Evolutionary conservation across 495 filamentous ascomycete species (phyloP).

Genomic region (Hyaloscypha bicolor): DNA sequence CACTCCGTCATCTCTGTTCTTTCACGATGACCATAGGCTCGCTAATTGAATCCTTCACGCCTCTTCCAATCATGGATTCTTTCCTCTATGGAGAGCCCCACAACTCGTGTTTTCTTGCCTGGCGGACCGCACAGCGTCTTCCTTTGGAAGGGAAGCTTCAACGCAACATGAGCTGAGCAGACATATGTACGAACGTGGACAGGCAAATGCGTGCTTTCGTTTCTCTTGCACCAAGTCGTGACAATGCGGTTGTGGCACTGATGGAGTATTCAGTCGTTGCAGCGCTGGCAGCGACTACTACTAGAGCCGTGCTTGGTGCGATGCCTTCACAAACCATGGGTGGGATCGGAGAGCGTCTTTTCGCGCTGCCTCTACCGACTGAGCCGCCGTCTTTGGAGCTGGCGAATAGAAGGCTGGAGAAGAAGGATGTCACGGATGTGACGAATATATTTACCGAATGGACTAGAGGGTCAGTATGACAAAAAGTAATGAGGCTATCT

Average conservation of each 20-base stretch:
- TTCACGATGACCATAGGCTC: constrained; percentile 8
- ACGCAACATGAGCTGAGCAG: neutral
- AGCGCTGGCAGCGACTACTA: constrained; percentile 1
- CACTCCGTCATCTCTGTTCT: neutral
- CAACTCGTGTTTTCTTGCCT: neutral
- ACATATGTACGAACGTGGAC: constrained; percentile 11
- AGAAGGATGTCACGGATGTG: constrained; percentile 7
- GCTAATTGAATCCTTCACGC: neutral
- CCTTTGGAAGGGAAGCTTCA: neutral
- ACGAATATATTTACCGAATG: constrained; percentile 28
- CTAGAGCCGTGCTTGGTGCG: constrained; percentile 10
- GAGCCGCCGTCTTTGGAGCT: constrained; percentile 24
- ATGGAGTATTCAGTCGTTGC: constrained; percentile 18
- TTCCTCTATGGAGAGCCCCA: constrained; percentile 14
- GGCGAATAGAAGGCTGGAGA: constrained; percentile 23
- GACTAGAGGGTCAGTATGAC: constrained; percentile 24
- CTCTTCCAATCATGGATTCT: neutral
- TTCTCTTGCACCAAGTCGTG: neutral
- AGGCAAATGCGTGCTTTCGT: neutral
- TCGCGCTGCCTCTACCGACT: constrained; percentile 10
- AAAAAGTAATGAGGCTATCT: neutral
- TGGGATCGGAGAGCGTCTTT: constrained; percentile 3
- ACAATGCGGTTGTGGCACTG: neutral
- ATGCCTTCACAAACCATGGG: constrained; percentile 22
- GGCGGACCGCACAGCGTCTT: neutral